Percentiles rank a stretch among this genome's conserved stretches.
Conservation (phyloP, 306 rosid genomes). For the Fragaria vesca region DNA sequence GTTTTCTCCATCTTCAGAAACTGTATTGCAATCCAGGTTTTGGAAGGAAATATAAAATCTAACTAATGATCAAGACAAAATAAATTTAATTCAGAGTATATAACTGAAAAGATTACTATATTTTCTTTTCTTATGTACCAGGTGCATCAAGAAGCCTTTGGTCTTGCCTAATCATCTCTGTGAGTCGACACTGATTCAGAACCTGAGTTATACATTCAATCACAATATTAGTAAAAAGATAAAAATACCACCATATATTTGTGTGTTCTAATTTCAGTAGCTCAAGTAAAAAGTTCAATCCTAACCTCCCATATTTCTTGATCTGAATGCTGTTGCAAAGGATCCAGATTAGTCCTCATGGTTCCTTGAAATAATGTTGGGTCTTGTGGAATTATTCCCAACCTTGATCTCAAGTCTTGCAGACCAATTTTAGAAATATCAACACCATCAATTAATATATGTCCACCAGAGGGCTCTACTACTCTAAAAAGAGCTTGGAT, state of each 20-base stretch:
- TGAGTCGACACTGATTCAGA: constrained; percentile 66
- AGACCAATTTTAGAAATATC: constrained; percentile 17
- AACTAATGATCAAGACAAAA: neutral
- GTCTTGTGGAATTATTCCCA: constrained; percentile 28
- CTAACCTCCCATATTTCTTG: constrained; percentile 22
- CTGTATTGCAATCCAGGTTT: constrained; percentile 37
- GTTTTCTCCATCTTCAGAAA: constrained; percentile 89
- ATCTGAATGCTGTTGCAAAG: constrained; percentile 18
- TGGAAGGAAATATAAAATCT: neutral
- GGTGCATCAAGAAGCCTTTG: constrained; percentile 79
- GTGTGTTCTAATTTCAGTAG: neutral
- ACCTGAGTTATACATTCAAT: constrained; percentile 45
- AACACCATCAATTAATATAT: constrained; percentile 9
- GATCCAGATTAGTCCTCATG: constrained; percentile 26
- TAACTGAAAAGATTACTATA: constrained; percentile 4
- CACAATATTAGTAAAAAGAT: neutral
- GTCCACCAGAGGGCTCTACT: constrained; percentile 18
- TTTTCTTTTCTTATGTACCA: constrained; percentile 38
- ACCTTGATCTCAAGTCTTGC: constrained; percentile 27
- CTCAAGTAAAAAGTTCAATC: neutral
- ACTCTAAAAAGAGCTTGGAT: constrained; percentile 27
- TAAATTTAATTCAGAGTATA: neutral
- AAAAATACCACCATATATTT: neutral
- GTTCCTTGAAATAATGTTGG: constrained; percentile 28
- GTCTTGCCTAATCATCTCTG: constrained; percentile 59